Percentiles rank a stretch among this genome's conserved stretches.
Evolutionary conservation across 129 eudicot species (phyloP).

Genomic region (Flaveria brownii): DNA sequence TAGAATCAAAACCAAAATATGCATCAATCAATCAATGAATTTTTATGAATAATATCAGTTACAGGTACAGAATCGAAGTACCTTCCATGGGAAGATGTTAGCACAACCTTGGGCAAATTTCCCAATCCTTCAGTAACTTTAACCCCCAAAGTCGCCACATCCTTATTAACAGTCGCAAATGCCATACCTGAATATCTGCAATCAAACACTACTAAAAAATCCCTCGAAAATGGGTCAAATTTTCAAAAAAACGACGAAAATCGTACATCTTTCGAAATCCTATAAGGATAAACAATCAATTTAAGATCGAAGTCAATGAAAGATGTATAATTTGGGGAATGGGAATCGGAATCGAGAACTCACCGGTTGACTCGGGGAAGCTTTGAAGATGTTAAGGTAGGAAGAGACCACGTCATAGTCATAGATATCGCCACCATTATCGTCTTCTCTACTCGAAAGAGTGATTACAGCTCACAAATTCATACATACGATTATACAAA

Average conservation of each 20-base stretch:
- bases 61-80: slow-evolving; percentile 15
- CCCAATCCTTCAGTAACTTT: slow-evolving; percentile 73
- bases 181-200: slow-evolving; percentile 60
- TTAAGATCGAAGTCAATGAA: background rate
- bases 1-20: slow-evolving; percentile 7
- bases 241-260: slow-evolving; percentile 1
- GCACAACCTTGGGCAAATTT: slow-evolving; percentile 71
- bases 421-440: slow-evolving; percentile 56
- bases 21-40: background rate
- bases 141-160: slow-evolving; percentile 46
- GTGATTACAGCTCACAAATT: background rate
- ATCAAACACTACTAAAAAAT: background rate
- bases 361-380: slow-evolving; percentile 63
- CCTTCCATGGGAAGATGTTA: slow-evolving; percentile 88
- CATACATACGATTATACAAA: background rate
- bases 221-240: slow-evolving; percentile 5
- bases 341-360: slow-evolving; percentile 8
- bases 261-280: background rate
- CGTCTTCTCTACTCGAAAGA: slow-evolving; percentile 18
- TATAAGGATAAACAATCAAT: background rate
- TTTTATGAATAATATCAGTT: background rate
- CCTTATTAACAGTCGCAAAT: slow-evolving; percentile 53
- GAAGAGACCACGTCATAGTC: slow-evolving; percentile 58
- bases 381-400: slow-evolving; percentile 49
- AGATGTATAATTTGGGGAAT: background rate